Base-by-base conservation (phyloP, 208 protist genomes). In the Leptomonas pyrrhocoris region DNA sequence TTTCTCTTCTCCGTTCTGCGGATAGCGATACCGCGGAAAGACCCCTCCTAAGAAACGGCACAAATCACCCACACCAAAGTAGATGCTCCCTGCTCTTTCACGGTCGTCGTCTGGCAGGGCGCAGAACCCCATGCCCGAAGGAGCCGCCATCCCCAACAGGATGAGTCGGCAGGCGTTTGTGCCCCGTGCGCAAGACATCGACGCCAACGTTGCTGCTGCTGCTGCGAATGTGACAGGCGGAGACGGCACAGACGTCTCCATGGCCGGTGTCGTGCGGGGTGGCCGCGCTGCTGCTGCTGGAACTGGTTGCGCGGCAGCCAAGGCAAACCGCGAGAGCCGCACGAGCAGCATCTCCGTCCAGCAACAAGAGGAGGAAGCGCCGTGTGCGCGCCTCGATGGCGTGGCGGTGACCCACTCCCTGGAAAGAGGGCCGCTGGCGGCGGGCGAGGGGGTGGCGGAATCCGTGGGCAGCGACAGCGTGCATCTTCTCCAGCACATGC, bases 401-500 rank as follows among this genome's bases (percentile, higher is more conserved):
- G 50, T 27, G 3, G 27, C 42, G 13, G 42, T 18, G 7, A 8
- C 40, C 42, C 23, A 21, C 27, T 40, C 46, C 27, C 36, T 48
- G 31, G 45, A 40, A 21, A 55, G 55, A 19, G 61, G 61, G 0
- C 61, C 46, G 48, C 48, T 55, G 46, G 18, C 48, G 16, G 18
- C 2, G 4, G 16, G 5, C 2, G 43, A 19, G 23, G 34, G 57
- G 27, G 13, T 36, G 11, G 49, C 15, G 23, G 23, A 57, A 4
- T n/a, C 19, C 61, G 46, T 27, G 11, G 63, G 2, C 27, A n/a
- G 2, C 23, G 53, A 59, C 28, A 68, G 50, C 9, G 43, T 79
- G 45, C 59, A 69, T 30, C 48, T 79, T 3, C 51, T 79, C 2
- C 60, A 73, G 45, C 40, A 68, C 28, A 48, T 79, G 49, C 73